These are phyloP conservation scores for Echria macrotheca DNA, from an alignment of 495 filamentous ascomycete species.

Conservation along the genomic window DNA sequence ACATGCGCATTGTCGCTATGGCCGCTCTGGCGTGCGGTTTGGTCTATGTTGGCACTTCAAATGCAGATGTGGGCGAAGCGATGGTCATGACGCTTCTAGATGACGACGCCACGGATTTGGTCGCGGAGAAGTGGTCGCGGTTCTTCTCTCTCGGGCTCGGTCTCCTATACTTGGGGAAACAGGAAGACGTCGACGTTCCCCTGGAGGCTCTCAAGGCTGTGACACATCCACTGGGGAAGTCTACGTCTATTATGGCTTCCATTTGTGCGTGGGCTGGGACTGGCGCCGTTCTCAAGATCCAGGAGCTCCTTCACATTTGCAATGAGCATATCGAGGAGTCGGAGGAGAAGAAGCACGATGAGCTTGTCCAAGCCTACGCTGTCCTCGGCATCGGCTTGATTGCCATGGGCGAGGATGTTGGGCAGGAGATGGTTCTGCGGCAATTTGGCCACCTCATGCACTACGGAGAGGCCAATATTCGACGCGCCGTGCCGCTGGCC, in stretches of 20 bases:
- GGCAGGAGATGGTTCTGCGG: conserved; percentile 96
- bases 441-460: conserved; percentile 99
- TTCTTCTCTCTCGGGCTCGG: conserved; percentile 95
- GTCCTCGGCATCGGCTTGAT: conserved; percentile 91
- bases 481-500: conserved; percentile 91
- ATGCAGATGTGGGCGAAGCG: conserved; percentile 80
- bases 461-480: conserved; percentile 95
- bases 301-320: conserved; percentile 93
- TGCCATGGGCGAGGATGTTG: conserved; percentile 96
- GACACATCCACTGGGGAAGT: conserved; percentile 89
- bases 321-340: conserved; percentile 95
- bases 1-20: conserved; percentile 96
- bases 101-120: conserved; percentile 75
- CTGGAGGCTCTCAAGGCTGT: conserved; percentile 92
- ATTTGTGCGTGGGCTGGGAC: conserved; percentile 98
- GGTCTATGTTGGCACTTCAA: conserved; percentile 86
- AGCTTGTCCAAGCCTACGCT: conserved; percentile 91
- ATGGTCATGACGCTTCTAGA: conserved; percentile 89
- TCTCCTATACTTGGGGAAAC: conserved; percentile 88
- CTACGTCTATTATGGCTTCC: conserved; percentile 82
- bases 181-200: conserved; percentile 95
- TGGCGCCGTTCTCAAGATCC: conserved; percentile 91
- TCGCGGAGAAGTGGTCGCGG: conserved; percentile 96
- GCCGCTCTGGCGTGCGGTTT: conserved; percentile 87
- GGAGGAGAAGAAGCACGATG: conserved; percentile 85